Conservation (phyloP, 495 filamentous ascomycete species). For the Tuber aestivum region DNA sequence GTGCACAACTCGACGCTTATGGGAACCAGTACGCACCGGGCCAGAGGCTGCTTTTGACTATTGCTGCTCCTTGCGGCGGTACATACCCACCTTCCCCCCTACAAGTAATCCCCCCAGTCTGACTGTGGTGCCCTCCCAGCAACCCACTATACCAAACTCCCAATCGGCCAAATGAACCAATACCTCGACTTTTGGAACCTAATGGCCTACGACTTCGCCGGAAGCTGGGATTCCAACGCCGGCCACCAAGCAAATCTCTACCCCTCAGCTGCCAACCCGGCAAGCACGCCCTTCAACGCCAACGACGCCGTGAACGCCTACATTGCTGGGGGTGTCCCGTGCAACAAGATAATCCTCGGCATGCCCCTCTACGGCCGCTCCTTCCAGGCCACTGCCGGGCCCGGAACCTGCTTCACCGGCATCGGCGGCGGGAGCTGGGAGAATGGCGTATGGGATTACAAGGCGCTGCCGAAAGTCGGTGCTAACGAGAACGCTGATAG, state of each 20-base stretch:
- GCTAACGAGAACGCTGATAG: constrained; percentile 50
- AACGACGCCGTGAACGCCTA: constrained; percentile 64
- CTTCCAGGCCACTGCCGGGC: constrained; percentile 65
- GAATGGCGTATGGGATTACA: constrained; percentile 74
- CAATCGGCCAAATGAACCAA: constrained; percentile 61
- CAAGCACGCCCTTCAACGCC: constrained; percentile 63
- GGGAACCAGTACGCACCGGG: constrained; percentile 48
- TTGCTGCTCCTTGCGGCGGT: constrained; percentile 52
- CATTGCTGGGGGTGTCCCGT: constrained; percentile 54
- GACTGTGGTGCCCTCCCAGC: constrained; percentile 41
- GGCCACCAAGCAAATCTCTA: constrained; percentile 75
- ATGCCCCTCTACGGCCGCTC: constrained; percentile 82
- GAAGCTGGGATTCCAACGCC: constrained; percentile 61
- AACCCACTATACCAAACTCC: constrained; percentile 62
- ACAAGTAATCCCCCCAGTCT: neutral
- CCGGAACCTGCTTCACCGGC: constrained; percentile 61
- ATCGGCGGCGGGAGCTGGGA: constrained; percentile 65
- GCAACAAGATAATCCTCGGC: constrained; percentile 70
- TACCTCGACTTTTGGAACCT: constrained; percentile 82
- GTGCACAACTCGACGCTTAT: constrained; percentile 60
- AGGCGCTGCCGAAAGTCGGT: constrained; percentile 53
- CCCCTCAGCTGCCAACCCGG: constrained; percentile 49
- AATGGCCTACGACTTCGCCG: constrained; percentile 73
- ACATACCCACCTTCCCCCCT: neutral
- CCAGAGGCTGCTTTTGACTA: constrained; percentile 65